Conservation (phyloP, 306 rosid species). For the Delonix regia region DNA sequence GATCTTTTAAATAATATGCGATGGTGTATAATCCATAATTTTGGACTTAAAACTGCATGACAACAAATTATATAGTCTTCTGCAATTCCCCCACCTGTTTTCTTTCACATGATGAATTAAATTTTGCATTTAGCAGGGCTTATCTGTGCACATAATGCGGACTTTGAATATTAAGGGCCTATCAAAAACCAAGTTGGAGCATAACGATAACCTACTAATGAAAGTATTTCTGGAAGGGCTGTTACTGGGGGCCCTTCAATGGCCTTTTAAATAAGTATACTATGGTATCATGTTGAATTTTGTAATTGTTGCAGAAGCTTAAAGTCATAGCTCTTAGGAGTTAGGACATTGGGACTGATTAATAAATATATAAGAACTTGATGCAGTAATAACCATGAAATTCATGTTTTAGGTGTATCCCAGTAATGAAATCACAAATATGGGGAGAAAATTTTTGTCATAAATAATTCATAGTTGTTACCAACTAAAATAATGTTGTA, state of each 20-base stretch:
- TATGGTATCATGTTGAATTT: not conserved
- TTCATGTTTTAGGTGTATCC: too few relatives aligned
- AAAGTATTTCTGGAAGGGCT: not conserved
- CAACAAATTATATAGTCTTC: not conserved
- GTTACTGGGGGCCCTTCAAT: not conserved
- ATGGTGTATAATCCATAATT: not conserved
- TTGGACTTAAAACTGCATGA: not conserved
- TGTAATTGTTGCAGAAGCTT: constrained; percentile 5
- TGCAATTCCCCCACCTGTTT: not conserved
- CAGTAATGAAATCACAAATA: constrained; percentile 21
- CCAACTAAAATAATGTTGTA: not conserved
- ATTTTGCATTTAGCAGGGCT: not conserved
- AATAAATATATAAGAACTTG: not conserved
- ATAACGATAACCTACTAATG: not conserved
- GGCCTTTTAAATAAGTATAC: not conserved
- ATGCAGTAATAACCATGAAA: not conserved
- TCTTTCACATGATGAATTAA: not conserved
- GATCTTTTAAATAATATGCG: not conserved
- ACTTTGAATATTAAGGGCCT: too few relatives aligned
- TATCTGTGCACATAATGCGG: not conserved
- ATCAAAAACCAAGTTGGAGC: not conserved
- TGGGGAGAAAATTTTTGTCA: constrained; percentile 2
- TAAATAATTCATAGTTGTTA: not conserved
- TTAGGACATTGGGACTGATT: not conserved
- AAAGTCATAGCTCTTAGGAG: not conserved